phyloP scores from a whole-genome alignment of 192 early-diverging fungal genomes.

The Entomortierella chlamydospora region DNA sequence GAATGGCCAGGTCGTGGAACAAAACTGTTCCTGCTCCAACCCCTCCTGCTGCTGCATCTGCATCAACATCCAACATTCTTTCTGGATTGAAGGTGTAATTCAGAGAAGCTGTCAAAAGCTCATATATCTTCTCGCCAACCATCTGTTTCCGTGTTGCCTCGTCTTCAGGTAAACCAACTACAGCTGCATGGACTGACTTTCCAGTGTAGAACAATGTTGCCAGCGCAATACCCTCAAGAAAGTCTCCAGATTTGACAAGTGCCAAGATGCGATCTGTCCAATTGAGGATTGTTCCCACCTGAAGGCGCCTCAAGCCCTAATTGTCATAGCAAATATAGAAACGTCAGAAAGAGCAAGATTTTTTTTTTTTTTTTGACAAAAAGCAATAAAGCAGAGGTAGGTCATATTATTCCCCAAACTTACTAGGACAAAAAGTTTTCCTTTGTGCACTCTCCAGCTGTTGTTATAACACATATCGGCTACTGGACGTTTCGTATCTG shows the following conservation, averaged over 20 bases:
- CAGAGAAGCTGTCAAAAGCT: conserved; percentile 62
- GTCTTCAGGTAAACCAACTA: conserved; percentile 69
- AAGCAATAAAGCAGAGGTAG: no score
- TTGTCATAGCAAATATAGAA: no score
- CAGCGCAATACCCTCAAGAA: conserved; percentile 66
- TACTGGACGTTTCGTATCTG: conserved; percentile 24
- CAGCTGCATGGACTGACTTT: conserved; percentile 63
- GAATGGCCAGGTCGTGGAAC: conserved; percentile 60
- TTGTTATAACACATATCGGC: conserved; percentile 66
- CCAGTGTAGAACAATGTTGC: conserved; percentile 70
- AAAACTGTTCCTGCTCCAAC: conserved; percentile 55
- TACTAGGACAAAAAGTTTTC: conserved; percentile 69
- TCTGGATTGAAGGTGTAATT: conserved; percentile 68
- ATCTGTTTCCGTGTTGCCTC: conserved; percentile 62
- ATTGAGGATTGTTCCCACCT: conserved; percentile 64
- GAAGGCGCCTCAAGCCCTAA: conserved; percentile 66
- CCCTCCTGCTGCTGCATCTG: conserved; percentile 51
- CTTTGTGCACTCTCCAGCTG: conserved; percentile 65
- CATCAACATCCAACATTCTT: conserved; percentile 56
- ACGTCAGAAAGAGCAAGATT: no score
- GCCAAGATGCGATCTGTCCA: conserved; percentile 71
- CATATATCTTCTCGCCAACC: conserved; percentile 67
- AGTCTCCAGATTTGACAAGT: conserved; percentile 65
- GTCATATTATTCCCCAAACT: conserved; percentile 4
- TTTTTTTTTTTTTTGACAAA: no score